A percentile compares a stretch with the other conserved stretches of the same genome.
Conservation (phyloP, 345 rosid species). For the Eutrema heterophyllum region DNA sequence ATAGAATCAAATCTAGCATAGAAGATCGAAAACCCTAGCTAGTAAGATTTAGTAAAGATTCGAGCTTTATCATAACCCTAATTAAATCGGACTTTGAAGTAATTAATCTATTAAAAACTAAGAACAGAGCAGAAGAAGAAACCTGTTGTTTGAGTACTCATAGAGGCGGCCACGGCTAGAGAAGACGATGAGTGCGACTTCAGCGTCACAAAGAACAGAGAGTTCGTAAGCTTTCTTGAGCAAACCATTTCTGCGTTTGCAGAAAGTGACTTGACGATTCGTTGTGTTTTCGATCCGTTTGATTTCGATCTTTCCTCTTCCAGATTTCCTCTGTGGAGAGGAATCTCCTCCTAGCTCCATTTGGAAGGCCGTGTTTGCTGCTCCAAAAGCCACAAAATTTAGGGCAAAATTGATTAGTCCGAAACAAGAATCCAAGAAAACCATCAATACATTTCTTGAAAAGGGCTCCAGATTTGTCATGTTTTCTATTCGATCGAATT, state of each 20-base stretch:
- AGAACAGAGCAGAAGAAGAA: constrained; percentile 8
- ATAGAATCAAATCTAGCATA: constrained; percentile 22
- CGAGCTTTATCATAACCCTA: constrained; percentile 11
- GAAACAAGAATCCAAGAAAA: background rate
- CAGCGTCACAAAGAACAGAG: constrained; percentile 64
- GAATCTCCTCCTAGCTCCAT: constrained; percentile 42
- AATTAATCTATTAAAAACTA: background rate
- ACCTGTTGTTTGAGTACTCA: constrained; percentile 97
- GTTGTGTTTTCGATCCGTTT: constrained; percentile 99
- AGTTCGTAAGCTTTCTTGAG: constrained; percentile 95
- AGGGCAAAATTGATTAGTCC: background rate
- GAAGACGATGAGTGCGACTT: constrained; percentile 87
- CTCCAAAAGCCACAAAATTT: background rate
- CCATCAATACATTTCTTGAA: constrained; percentile 8
- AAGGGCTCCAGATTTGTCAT: background rate
- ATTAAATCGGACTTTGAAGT: background rate
- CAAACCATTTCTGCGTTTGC: constrained; percentile 92
- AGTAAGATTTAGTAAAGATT: constrained; percentile 5
- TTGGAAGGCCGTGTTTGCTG: constrained; percentile 52
- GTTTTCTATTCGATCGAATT: background rate
- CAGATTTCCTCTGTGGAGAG: constrained; percentile 71
- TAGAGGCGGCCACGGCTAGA: constrained; percentile 99
- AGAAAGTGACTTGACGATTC: constrained; percentile 95
- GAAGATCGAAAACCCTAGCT: constrained; percentile 2
- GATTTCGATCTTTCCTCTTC: constrained; percentile 99